phyloP scores from a whole-genome alignment of 2,329 filamentous ascomycete species.

The Tolypocladium guangdongense region DNA sequence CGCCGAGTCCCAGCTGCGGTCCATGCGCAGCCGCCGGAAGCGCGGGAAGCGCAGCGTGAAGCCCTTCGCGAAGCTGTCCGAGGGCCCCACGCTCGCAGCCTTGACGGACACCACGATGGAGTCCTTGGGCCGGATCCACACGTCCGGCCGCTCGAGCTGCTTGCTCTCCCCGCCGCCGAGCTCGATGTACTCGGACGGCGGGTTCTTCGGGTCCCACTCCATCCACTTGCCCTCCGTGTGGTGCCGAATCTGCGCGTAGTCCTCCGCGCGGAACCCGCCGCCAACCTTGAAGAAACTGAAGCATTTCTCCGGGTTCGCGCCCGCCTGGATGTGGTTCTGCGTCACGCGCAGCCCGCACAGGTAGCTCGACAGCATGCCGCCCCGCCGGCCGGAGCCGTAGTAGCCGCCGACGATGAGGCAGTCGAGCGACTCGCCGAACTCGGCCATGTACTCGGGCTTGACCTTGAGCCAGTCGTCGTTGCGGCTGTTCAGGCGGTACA shows the following conservation, averaged over 20 bases:
- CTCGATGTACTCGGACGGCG: conserved; percentile 69
- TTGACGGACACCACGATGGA: conserved; percentile 85
- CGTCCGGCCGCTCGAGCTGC: conserved; percentile 71
- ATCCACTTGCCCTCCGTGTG: conserved; percentile 86
- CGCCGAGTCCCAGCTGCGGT: conserved; percentile 74
- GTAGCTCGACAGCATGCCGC: conserved; percentile 74
- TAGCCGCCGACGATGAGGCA: conserved; percentile 86
- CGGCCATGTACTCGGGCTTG: conserved; percentile 96
- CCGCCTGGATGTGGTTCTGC: conserved; percentile 50
- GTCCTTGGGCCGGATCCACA: conserved; percentile 85
- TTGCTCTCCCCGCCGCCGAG: conserved; percentile 62
- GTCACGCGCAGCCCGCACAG: conserved; percentile 78
- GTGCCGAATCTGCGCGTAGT: conserved; percentile 75
- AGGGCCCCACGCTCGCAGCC: conserved; percentile 64
- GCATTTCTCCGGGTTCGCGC: conserved; percentile 59
- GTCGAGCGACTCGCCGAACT: conserved; percentile 89
- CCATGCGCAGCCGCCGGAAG: conserved; percentile 70
- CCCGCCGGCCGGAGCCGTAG: conserved; percentile 77
- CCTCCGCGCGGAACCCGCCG: conserved; percentile 77
- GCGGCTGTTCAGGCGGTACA: conserved; percentile 77
- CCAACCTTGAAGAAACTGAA: conserved; percentile 97
- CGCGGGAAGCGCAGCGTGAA: conserved; percentile 83
- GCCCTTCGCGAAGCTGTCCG: conserved; percentile 66
- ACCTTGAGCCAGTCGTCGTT: conserved; percentile 98
- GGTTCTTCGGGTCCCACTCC: conserved; percentile 67